These are phyloP conservation scores for Globisporangium radiosum DNA, from an alignment of 352 stramenopile genomes.

Conservation along the genomic window DNA sequence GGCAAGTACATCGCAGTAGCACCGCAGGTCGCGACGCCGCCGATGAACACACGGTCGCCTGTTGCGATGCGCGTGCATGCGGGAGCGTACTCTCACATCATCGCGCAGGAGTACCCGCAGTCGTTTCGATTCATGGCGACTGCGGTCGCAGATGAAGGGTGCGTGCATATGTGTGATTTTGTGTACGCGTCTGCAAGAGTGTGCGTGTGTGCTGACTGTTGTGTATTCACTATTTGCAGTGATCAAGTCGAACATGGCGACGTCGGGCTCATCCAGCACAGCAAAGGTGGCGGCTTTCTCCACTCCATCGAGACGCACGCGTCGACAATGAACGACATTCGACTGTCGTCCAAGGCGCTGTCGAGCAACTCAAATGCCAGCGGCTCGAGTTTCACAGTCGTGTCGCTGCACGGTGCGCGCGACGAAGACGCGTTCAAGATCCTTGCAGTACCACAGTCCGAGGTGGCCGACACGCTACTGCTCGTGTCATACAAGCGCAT, in stretches of 20 bases:
- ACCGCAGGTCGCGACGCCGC: conserved; percentile 5
- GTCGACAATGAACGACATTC: conserved; percentile 59
- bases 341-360: conserved; percentile 47
- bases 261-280: conserved; percentile 56
- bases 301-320: conserved; percentile 64
- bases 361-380: conserved; percentile 15
- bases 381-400: conserved; percentile 34
- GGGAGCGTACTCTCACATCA: conserved; percentile 20
- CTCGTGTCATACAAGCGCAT: conserved; percentile 51
- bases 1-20: conserved; percentile 52
- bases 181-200: no score
- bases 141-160: conserved; percentile 46
- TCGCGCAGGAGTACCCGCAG: conserved; percentile 37
- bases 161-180: conserved; percentile 11
- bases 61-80: conserved; percentile 6
- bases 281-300: conserved; percentile 39
- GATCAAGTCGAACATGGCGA: conserved; percentile 40
- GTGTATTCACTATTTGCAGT: conserved; percentile 11
- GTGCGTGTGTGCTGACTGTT: neutral
- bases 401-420: conserved; percentile 35
- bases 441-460: conserved; percentile 29
- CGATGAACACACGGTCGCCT: conserved; percentile 17
- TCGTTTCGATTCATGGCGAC: conserved; percentile 55
- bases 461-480: conserved; percentile 55
- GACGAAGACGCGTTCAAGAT: conserved; percentile 75